Evolutionary conservation across 345 rosid genomes (phyloP).

Genomic region (Murraya koenigii): DNA sequence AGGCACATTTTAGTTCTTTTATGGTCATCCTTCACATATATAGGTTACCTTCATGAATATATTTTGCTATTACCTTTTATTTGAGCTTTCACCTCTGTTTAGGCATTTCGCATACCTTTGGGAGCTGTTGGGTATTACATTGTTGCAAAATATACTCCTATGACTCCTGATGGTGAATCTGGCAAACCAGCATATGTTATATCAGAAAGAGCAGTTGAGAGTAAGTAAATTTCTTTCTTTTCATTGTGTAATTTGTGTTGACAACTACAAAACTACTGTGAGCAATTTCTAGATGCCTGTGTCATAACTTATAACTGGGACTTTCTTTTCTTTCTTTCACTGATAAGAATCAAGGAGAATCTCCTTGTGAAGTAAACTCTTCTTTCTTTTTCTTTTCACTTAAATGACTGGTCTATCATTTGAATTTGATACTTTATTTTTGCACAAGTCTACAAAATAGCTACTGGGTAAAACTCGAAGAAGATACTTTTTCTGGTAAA

Average conservation of each 20-base stretch:
- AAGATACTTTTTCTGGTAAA: not conserved
- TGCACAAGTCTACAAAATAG: not conserved
- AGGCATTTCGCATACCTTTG: conserved; percentile 93
- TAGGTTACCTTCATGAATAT: not conserved
- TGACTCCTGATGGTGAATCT: conserved; percentile 78
- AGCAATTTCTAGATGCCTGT: not conserved
- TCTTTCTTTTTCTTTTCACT: not conserved
- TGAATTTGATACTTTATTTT: not conserved
- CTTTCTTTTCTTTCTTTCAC: not conserved
- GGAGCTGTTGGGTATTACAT: conserved; percentile 87
- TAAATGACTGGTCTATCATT: not conserved
- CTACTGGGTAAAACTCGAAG: not conserved
- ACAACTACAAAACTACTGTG: too few species aligned
- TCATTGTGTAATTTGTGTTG: not conserved
- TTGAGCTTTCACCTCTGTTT: conserved; percentile 27
- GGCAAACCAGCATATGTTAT: conserved; percentile 81
- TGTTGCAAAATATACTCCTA: conserved; percentile 86
- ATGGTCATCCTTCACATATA: not conserved
- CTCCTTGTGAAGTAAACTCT: not conserved
- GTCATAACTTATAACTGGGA: not conserved
- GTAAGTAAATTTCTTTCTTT: conserved; percentile 45
- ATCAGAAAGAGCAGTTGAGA: conserved; percentile 70
- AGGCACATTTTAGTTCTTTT: conserved; percentile 6
- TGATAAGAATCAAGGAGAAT: not conserved
- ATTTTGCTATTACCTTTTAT: not conserved